phyloP scores from a whole-genome alignment of 2,329 filamentous ascomycete species.

The Zymoseptoria tritici region DNA sequence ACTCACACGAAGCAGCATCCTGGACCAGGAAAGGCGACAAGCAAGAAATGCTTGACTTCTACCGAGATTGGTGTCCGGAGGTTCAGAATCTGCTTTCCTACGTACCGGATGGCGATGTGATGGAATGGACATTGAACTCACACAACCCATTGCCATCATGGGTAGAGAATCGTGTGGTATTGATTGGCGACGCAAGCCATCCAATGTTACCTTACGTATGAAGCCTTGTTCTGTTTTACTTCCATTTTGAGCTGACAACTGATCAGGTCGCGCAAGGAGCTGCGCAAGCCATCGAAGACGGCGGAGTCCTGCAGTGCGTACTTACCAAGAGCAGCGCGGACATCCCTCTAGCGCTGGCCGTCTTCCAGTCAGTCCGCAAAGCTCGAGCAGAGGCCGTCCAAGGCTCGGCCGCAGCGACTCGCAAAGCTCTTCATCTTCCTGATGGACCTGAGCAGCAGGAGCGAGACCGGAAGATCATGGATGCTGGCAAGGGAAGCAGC shows the following conservation, averaged over 20 bases:
- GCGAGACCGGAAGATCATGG: constrained; percentile 11
- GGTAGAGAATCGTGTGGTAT: constrained; percentile 31
- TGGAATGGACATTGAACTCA: constrained; percentile 34
- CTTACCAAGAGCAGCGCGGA: constrained; percentile 26
- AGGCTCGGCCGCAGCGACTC: constrained; percentile 31
- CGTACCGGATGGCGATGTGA: constrained; percentile 47
- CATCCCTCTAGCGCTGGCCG: constrained; percentile 30
- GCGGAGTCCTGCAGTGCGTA: constrained; percentile 46
- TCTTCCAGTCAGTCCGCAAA: constrained; percentile 34
- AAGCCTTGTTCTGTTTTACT: constrained; percentile 10
- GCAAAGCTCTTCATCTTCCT: constrained; percentile 27
- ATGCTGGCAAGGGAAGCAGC: constrained; percentile 4
- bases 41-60: constrained; percentile 54
- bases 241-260: background rate
- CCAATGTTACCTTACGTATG: constrained; percentile 41
- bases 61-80: constrained; percentile 53
- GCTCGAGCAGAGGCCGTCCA: constrained; percentile 34
- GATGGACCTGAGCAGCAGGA: constrained; percentile 12
- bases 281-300: constrained; percentile 56
- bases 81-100: constrained; percentile 53
- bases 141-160: constrained; percentile 30
- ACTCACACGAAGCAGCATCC: constrained; percentile 35
- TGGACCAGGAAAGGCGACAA: constrained; percentile 60
- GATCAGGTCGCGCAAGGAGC: constrained; percentile 56
- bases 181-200: constrained; percentile 53